Percentiles rank a stretch among this genome's conserved stretches.
These are phyloP conservation scores for Auricularia sp. DNA, from an alignment of 768 basidiomycete species.

Conservation along the genomic window DNA sequence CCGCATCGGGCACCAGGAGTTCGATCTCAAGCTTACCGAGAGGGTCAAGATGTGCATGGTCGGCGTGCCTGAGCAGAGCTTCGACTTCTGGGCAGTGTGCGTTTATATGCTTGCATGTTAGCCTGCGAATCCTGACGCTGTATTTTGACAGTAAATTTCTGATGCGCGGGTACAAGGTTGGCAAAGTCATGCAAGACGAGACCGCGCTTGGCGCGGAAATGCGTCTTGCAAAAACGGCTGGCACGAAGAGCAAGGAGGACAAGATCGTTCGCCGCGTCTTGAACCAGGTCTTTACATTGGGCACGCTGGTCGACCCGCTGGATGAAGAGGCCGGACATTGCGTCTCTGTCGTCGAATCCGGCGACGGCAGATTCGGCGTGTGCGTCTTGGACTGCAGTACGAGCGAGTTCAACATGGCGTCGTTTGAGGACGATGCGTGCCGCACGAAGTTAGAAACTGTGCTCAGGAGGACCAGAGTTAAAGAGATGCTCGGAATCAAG, in stretches of 20 bases:
- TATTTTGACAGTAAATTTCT: constrained; percentile 56
- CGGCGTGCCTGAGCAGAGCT: constrained; percentile 88
- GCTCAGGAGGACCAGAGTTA: constrained; percentile 81
- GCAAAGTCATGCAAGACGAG: constrained; percentile 92
- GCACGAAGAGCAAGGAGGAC: constrained; percentile 40
- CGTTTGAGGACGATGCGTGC: constrained; percentile 86
- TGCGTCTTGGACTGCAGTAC: constrained; percentile 92
- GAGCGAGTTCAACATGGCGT: constrained; percentile 84
- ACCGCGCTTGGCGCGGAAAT: constrained; percentile 96
- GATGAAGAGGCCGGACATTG: constrained; percentile 96
- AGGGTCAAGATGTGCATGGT: constrained; percentile 99
- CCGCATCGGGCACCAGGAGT: constrained; percentile 82
- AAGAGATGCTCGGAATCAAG: constrained; percentile 87
- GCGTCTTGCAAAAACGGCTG: constrained; percentile 52
- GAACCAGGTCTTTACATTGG: constrained; percentile 92
- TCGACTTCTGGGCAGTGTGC: constrained; percentile 88
- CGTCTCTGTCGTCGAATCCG: constrained; percentile 68
- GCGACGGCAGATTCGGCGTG: constrained; percentile 57
- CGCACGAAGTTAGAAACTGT: constrained; percentile 89
- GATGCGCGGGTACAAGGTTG: constrained; percentile 78
- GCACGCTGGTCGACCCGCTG: constrained; percentile 84
- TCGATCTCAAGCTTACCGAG: constrained; percentile 85
- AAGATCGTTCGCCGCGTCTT: constrained; percentile 89
- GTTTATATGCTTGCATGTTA: constrained; percentile 17
- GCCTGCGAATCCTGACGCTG: background rate